Evolutionary conservation across 192 early-diverging fungal species (phyloP).

Genomic region (Dispira simplex): DNA sequence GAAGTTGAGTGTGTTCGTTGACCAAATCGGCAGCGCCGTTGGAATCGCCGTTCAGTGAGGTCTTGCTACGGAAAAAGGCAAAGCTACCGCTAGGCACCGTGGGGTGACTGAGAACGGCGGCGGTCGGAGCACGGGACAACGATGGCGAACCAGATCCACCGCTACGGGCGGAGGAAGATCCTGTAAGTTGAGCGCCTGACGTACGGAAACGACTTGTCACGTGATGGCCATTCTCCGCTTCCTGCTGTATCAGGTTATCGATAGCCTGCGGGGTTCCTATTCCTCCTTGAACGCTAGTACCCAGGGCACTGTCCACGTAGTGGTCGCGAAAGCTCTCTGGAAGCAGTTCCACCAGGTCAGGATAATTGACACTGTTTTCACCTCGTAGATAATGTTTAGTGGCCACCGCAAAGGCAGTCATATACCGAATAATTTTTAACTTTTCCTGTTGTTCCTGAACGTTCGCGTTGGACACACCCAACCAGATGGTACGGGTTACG

Average conservation of each 20-base stretch:
- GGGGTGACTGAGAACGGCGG: not conserved
- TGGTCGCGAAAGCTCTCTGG: constrained; percentile 28
- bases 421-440: constrained; percentile 33
- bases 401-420: constrained; percentile 34
- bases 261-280: not conserved
- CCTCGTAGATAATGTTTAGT: constrained; percentile 41
- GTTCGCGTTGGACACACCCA: constrained; percentile 29
- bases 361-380: constrained; percentile 39
- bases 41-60: not conserved
- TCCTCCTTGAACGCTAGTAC: not conserved
- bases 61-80: not conserved
- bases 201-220: not conserved
- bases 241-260: not conserved
- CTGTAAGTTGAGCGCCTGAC: not conserved
- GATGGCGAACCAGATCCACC: not conserved
- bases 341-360: constrained; percentile 39
- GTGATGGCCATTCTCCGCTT: not conserved
- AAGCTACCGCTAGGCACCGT: not conserved
- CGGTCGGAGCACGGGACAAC: not conserved
- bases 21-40: not conserved
- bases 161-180: not conserved
- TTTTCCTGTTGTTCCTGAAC: constrained; percentile 35
- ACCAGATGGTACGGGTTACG: constrained; percentile 52
- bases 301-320: constrained; percentile 14
- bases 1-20: constrained; percentile 4